Conservation (phyloP, 78 protist species). For the Chrysochromulina parva region DNA sequence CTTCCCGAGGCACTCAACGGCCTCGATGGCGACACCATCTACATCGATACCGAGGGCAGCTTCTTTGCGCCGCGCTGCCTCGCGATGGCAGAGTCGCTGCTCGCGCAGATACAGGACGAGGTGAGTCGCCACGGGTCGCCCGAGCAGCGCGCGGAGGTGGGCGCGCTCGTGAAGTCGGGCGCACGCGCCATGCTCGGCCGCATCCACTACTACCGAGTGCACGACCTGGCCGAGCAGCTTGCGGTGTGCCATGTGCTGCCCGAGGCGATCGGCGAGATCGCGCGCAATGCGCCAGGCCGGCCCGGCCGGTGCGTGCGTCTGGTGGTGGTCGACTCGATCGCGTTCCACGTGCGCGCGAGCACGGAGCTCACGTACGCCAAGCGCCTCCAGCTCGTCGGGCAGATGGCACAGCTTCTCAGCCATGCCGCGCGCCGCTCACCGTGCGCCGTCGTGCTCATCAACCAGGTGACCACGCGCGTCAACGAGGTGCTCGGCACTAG, state of each 20-base stretch:
- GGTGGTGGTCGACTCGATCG: slow-evolving; percentile 52
- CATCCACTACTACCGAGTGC: slow-evolving; percentile 32
- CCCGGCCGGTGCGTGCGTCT: neutral
- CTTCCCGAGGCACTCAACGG: slow-evolving; percentile 39
- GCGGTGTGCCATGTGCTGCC: neutral
- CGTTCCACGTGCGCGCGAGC: slow-evolving; percentile 60
- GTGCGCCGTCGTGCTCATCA: slow-evolving; percentile 7
- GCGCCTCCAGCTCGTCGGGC: neutral
- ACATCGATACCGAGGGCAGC: slow-evolving; percentile 58
- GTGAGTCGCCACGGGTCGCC: too few relatives aligned
- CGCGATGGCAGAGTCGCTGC: slow-evolving; percentile 21
- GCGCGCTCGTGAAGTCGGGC: neutral
- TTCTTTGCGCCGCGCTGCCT: neutral
- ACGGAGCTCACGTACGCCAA: neutral
- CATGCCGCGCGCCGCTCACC: neutral
- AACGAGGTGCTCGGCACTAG: neutral
- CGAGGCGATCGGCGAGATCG: neutral
- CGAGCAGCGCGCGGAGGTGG: neutral
- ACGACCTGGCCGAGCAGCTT: slow-evolving; percentile 31
- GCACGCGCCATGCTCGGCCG: neutral
- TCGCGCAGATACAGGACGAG: neutral
- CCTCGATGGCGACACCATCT: slow-evolving; percentile 41
- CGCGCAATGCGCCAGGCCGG: neutral
- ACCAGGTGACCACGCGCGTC: slow-evolving; percentile 9
- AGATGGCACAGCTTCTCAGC: neutral